Base-by-base conservation (phyloP, 805 yeast species). In the Zygosaccharomyces rouxii region DNA sequence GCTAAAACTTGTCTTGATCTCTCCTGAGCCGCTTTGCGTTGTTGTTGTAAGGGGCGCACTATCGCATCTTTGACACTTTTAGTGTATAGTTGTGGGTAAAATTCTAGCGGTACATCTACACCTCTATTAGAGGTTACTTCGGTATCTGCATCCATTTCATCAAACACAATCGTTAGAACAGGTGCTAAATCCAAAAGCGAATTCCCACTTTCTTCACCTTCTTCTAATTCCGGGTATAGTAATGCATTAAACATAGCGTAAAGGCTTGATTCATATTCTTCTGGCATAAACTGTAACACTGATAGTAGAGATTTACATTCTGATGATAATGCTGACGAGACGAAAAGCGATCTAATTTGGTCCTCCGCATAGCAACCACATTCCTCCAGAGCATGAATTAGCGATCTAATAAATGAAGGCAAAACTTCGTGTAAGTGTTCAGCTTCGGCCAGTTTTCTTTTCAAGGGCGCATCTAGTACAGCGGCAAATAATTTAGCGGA, bases 61-160 rank as follows among this genome's bases (percentile, higher is more conserved):
- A 64, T 48, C 37, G 55, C 49, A 16, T 63, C 59, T 42, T 62
- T 65, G 42, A 60, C 55, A 13, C 48, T 46, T 31, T 56, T 56
- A 1, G 65, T 60, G 46, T 66, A 66, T 11, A 66, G 48, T 46
- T 65, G 67, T 1, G 70, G 69, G 40, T 65, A 66, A 42, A 66
- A 66, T 45, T 60, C 58, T 23, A 65, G 41, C 4, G 70, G 69
- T 2, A 66, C 44, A 19, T 63, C 62, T 2, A 65, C 66, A 5
- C 69, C 69, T 11, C 59, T 56, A 6, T 51, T 50, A 9, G 52
- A 35, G 5, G 55, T 21, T 7, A 51, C 53, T 7, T 60, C 63
- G 1, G 58, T 56, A 10, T 54, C 46, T 26, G 57, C 64, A 40
- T 66, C 70, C 55, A 56, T 48, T 45, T 63, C 69, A 46, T 63